Evolutionary conservation across 1,284 basidiomycete genomes (phyloP), one percentile per base, ranked within the genome.

Genomic region (Ceratobasidium sp.): DNA sequence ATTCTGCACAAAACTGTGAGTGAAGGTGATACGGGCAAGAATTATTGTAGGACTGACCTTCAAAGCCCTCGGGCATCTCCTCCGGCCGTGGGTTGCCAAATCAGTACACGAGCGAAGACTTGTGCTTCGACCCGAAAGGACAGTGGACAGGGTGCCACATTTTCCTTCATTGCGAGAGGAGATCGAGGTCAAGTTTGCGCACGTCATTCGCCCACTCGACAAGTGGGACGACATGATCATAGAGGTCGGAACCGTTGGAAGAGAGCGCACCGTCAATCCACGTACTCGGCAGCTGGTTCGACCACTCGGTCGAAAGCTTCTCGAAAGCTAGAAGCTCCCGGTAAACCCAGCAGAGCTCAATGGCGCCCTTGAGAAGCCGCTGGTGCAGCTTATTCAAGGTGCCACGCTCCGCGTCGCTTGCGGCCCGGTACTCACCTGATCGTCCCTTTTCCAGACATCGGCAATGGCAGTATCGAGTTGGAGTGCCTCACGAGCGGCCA

Each of bases 381-480:
- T n/a, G 54, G 19, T 56, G 54, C n/a, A 56, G 54, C 54, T 56
- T 56, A n/a, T 25, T n/a, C 29, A 56, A n/a, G 54, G n/a, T 22
- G 17, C 11, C 54, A 11, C 54, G 54, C 54, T 56, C 54, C 11
- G 29, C 54, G 54, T 56, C 54, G 54, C 54, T 22, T 11, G 22
- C 25, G 25, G 25, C 25, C 25, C 54, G 11, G 54, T 56, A 22
- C 22, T 56, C 54, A 32, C n/a, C 13, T 56, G 54, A 32, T 56
- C 54, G 11, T 22, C 54, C 11, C 11, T 22, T 11, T 56, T n/a
- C 54, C 54, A 56, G 22, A 56, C 15, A 4, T 56, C 54, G 54
- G 17, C 54, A 9, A 56, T n/a, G 54, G 54, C 54, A 22, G 54
- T n/a, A n/a, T 56, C 54, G n/a, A 56, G 54, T 56, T 56, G 54